Conservation (phyloP, 2,329 filamentous ascomycete species). For the Pyrenophora seminiperda region DNA sequence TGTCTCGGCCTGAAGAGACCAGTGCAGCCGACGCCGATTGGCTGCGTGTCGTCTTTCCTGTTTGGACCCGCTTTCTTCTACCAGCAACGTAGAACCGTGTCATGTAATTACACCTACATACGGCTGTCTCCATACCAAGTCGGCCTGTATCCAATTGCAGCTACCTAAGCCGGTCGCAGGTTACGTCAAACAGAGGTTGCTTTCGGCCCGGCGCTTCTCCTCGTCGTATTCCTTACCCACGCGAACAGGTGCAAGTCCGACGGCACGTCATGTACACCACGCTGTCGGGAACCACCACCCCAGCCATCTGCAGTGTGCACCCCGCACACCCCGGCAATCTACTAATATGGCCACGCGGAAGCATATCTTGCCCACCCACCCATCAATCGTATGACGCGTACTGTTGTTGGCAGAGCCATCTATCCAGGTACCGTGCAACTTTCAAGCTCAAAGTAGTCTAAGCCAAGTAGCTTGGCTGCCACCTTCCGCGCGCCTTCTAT, state of each 20-base stretch:
- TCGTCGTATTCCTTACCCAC: no score
- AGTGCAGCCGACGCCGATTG: constrained; percentile 10
- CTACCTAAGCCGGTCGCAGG: constrained; percentile 1
- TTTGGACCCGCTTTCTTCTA: constrained; percentile 15
- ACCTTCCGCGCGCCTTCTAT: constrained; percentile 1
- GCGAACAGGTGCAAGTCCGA: no score
- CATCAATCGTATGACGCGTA: no score
- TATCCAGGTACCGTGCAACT: background rate
- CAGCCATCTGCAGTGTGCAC: no score
- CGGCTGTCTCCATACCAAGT: background rate
- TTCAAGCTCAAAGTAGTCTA: background rate
- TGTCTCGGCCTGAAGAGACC: background rate
- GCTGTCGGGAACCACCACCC: no score
- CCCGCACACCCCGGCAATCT: no score
- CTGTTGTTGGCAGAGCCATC: background rate
- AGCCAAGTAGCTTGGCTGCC: constrained; percentile 1
- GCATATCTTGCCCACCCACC: no score
- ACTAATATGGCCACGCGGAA: no score
- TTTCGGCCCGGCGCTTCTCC: background rate
- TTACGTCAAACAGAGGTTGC: constrained; percentile 1
- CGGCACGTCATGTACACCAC: no score
- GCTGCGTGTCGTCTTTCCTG: constrained; percentile 6
- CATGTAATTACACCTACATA: no score
- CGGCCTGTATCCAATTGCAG: background rate
- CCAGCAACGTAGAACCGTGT: constrained; percentile 11